Evolutionary conservation across 306 rosid species (phyloP).

Genomic region (Spatholobus suberectus): DNA sequence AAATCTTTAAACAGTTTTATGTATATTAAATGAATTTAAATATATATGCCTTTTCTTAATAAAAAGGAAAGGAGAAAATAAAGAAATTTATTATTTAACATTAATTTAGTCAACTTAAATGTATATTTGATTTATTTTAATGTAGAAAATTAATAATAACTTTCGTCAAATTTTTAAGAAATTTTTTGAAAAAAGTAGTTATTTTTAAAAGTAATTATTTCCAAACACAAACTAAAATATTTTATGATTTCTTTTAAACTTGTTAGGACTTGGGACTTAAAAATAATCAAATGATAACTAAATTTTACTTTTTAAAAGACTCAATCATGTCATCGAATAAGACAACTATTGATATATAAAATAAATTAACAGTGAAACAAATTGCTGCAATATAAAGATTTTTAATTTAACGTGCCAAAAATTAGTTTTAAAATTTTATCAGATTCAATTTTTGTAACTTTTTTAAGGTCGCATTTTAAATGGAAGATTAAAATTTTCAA

Average conservation of each 20-base stretch:
- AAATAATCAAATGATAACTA: neutral
- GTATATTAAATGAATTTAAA: neutral
- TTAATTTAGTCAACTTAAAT: neutral
- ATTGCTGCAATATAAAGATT: neutral
- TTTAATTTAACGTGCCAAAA: neutral
- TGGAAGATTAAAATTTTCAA: neutral
- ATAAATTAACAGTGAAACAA: neutral
- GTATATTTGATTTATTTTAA: neutral
- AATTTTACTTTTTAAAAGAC: neutral
- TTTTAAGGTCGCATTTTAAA: neutral
- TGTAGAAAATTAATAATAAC: neutral
- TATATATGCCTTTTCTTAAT: neutral
- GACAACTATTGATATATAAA: neutral
- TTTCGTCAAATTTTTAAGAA: neutral
- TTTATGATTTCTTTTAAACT: neutral
- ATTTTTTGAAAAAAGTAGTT: neutral
- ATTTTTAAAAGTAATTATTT: neutral
- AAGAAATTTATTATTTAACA: neutral
- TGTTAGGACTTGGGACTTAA: neutral
- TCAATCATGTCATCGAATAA: neutral
- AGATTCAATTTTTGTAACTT: neutral
- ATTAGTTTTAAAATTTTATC: neutral
- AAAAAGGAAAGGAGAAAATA: neutral
- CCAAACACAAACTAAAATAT: neutral
- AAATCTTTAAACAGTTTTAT: neutral